Conservation (phyloP, 2,329 filamentous ascomycete genomes). For the Epichloe brachyelytri region DNA sequence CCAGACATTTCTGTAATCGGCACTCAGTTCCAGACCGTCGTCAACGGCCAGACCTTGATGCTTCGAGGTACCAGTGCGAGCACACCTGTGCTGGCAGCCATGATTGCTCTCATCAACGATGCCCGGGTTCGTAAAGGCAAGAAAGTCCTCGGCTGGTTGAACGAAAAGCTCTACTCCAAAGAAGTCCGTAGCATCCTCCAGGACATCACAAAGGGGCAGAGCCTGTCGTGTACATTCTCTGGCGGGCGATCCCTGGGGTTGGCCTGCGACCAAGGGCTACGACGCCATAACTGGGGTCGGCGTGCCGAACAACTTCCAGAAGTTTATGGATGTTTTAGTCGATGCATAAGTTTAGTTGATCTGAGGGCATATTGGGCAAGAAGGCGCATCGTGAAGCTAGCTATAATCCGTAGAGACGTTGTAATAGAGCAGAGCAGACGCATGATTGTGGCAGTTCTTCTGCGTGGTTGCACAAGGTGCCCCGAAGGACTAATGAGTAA, state of each 20-base stretch:
- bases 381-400: neutral
- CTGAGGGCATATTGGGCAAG: neutral
- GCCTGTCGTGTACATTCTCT: slow-evolving; percentile 25
- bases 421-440: no score
- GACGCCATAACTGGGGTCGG: slow-evolving; percentile 39
- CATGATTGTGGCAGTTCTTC: no score
- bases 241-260: slow-evolving; percentile 24
- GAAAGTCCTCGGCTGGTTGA: slow-evolving; percentile 39
- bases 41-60: slow-evolving; percentile 13
- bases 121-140: slow-evolving; percentile 35
- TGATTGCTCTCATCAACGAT: slow-evolving; percentile 43
- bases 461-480: no score
- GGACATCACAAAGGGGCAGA: slow-evolving; percentile 30
- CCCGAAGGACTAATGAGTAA: no score
- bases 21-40: slow-evolving; percentile 36
- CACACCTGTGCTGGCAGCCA: slow-evolving; percentile 39
- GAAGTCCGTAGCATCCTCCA: slow-evolving; percentile 23
- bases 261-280: slow-evolving; percentile 31
- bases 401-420: neutral
- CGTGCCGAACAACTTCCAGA: slow-evolving; percentile 28
- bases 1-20: slow-evolving; percentile 44
- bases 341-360: slow-evolving; percentile 5
- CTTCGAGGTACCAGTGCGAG: slow-evolving; percentile 37
- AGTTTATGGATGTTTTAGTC: slow-evolving; percentile 22
- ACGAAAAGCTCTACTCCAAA: slow-evolving; percentile 32